Conservation (phyloP, 352 stramenopile genomes). For the Phytophthora fragariae region DNA sequence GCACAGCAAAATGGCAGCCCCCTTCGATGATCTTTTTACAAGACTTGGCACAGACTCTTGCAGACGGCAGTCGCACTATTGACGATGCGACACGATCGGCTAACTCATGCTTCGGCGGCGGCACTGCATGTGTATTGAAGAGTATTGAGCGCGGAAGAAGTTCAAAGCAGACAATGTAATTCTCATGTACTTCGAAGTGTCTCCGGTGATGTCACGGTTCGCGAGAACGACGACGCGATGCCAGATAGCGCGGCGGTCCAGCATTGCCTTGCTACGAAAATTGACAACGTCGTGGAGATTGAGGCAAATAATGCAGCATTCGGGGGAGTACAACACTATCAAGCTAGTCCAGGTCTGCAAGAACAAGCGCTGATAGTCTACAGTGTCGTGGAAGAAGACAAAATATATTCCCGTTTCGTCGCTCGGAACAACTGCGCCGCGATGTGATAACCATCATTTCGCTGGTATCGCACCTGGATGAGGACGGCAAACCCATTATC, state of each 20-base stretch:
- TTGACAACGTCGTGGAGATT: slow-evolving; percentile 27
- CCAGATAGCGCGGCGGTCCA: slow-evolving; percentile 29
- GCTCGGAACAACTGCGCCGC: slow-evolving; percentile 32
- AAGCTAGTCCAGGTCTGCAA: background rate
- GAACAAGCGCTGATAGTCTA: slow-evolving; percentile 35
- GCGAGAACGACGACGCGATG: slow-evolving; percentile 47
- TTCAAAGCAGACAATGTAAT: slow-evolving; percentile 40
- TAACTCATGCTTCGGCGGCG: slow-evolving; percentile 30
- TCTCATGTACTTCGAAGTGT: slow-evolving; percentile 9
- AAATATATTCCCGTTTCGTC: slow-evolving; percentile 45
- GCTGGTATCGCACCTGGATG: slow-evolving; percentile 9
- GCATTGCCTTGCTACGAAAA: slow-evolving; percentile 42
- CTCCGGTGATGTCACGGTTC: slow-evolving; percentile 44
- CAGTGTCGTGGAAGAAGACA: slow-evolving; percentile 48
- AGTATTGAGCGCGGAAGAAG: slow-evolving; percentile 42
- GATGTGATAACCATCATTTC: slow-evolving; percentile 34
- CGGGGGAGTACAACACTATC: slow-evolving; percentile 25
- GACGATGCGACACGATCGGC: slow-evolving; percentile 23
- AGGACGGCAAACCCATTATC: slow-evolving; percentile 17
- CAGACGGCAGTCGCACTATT: slow-evolving; percentile 14
- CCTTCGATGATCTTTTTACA: background rate
- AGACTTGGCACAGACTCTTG: slow-evolving; percentile 10
- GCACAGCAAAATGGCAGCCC: background rate
- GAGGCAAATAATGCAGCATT: slow-evolving; percentile 47
- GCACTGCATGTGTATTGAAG: slow-evolving; percentile 23